A percentile compares a stretch with the other conserved stretches of the same genome.
Evolutionary conservation across 768 basidiomycete genomes (phyloP).

Genomic region (Russula lepida): DNA sequence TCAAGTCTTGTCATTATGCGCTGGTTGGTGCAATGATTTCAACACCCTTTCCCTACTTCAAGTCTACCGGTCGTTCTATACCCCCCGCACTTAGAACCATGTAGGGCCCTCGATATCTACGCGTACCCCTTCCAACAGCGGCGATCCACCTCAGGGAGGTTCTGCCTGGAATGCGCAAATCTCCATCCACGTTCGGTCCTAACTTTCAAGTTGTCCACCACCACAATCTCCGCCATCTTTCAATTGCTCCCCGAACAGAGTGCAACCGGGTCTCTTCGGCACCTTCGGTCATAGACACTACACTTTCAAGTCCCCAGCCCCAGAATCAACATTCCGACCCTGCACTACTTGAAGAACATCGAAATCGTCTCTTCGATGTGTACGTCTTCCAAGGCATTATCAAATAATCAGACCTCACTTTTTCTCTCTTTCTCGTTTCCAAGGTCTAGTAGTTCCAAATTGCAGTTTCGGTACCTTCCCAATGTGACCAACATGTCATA

Average conservation of each 20-base stretch:
- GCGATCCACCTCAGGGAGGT: not conserved
- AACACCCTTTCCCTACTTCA: not conserved
- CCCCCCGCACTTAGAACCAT: not conserved
- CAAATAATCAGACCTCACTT: not conserved
- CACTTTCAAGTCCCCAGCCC: not conserved
- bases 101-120: not conserved
- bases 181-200: not conserved
- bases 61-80: not conserved
- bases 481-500: too few relatives aligned
- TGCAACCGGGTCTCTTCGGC: not conserved
- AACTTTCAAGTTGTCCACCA: not conserved
- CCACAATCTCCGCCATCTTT: not conserved
- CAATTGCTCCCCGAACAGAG: not conserved
- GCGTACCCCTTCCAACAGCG: not conserved
- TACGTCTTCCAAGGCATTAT: not conserved
- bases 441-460: too few relatives aligned
- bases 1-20: not conserved
- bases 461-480: too few relatives aligned
- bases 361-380: slow-evolving; percentile 1
- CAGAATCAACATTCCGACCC: not conserved
- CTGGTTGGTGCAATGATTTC: not conserved
- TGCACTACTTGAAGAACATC: not conserved
- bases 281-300: not conserved
- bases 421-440: too few relatives aligned
- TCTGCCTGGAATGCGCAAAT: not conserved